Percentiles rank a stretch among this genome's conserved stretches.
Evolutionary conservation across 1,139 yeast genomes (phyloP).

Genomic region (Candida albicans): DNA sequence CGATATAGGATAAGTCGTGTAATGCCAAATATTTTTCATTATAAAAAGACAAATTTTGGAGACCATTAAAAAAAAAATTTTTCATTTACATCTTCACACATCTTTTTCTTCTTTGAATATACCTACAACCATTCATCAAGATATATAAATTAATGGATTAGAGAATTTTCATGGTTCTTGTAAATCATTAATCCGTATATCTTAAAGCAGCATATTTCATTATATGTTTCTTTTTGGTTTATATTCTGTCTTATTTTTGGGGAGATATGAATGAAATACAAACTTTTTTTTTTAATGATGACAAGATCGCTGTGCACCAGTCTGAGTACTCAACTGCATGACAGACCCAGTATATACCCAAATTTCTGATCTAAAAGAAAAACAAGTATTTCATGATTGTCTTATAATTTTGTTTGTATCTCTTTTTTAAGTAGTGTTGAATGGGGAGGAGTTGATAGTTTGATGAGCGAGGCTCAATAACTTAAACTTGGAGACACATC

Average conservation of each 20-base stretch:
- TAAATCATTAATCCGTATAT: background rate
- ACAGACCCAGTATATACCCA: constrained; percentile 49
- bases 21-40: too few relatives aligned
- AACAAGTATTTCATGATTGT: background rate
- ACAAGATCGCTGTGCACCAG: constrained; percentile 50
- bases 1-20: too few relatives aligned
- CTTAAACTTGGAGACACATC: background rate
- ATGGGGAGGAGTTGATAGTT: too few relatives aligned
- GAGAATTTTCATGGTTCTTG: background rate
- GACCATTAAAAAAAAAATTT: too few relatives aligned
- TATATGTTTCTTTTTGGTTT: background rate
- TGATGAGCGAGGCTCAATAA: background rate
- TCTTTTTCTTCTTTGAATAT: background rate
- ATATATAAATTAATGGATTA: background rate
- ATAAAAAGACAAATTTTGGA: too few relatives aligned
- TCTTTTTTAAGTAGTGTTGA: too few relatives aligned
- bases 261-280: background rate
- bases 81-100: too few relatives aligned
- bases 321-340: constrained; percentile 44
- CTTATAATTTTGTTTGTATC: background rate
- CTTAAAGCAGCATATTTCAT: background rate
- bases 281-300: constrained; percentile 23
- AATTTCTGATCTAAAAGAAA: constrained; percentile 31
- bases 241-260: too few relatives aligned
- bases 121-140: background rate